Evolutionary conservation across 1,139 yeast species (phyloP), one percentile per base, ranked within the genome.

Genomic region (Casaregolazyma lundiana): DNA sequence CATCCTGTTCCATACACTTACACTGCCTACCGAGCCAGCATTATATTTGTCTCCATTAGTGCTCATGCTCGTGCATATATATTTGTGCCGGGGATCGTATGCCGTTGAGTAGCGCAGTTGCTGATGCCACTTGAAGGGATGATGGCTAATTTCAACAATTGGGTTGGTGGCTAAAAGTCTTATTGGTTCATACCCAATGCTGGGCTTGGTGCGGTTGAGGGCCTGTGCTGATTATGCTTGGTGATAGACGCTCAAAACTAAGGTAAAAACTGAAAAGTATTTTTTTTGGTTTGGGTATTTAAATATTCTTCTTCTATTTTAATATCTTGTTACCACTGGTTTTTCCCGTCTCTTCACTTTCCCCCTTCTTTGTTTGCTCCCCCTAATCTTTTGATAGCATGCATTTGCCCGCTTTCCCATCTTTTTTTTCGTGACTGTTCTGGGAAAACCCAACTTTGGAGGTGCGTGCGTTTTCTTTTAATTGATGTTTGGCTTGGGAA

Each of bases 101-200:
- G 7, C 29, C 8, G 29, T 4, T 11, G n/a, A n/a, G 15, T 26
- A 7, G 6, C 32, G 13, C 32, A 7, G 11, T 13, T 26, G 32
- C 15, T 26, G 32, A 26, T 9, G 4, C 15, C 16, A n/a, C 32
- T 26, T 7, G 13, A 6, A 13, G 32, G 15, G 32, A 26, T 26
- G 32, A 26, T 26, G 32, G 32, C 32, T n/a, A 26, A 26, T n/a
- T n/a, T 26, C 32, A n/a, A n/a, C 13, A 26, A 26, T 26, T 26
- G 32, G 32, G 32, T n/a, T 26, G 32, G 32, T 26, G 11, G 32
- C 13, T 26, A 26, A 13, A 26, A 26, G 32, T 15, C 32, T 26
- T 26, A 26, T 26, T 26, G 32, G 32, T 26, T 26, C 32, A 26
- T 26, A 26, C 32, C 32, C 32, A 26, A 26, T n/a, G 32, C 29